A percentile compares a stretch with the other conserved stretches of the same genome.
Evolutionary conservation across 495 filamentous ascomycete species (phyloP).

Genomic region (Schizothecium vesticola): DNA sequence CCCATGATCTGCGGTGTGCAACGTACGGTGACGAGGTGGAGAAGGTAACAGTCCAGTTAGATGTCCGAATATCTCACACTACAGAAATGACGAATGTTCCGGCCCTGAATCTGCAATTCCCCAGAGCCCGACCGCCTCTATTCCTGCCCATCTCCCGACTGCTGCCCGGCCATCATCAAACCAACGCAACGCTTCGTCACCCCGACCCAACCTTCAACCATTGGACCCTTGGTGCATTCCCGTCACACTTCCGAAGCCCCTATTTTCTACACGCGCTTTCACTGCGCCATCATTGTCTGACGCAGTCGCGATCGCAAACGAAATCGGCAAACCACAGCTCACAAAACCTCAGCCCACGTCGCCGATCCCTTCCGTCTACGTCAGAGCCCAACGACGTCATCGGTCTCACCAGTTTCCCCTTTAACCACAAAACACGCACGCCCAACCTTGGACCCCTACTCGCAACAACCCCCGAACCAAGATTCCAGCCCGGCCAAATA

Average conservation of each 20-base stretch:
- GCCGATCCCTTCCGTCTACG: neutral
- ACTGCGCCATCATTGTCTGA: neutral
- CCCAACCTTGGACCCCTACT: neutral
- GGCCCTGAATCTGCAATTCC: neutral
- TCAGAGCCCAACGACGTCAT: neutral
- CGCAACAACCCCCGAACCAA: neutral
- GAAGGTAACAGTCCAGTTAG: neutral
- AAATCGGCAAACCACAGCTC: neutral
- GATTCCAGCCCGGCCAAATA: neutral
- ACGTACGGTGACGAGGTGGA: neutral
- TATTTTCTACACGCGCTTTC: neutral
- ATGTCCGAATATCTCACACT: neutral
- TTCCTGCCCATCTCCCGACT: too few species aligned
- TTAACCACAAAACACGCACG: neutral
- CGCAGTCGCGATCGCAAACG: neutral
- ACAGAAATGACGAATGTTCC: neutral
- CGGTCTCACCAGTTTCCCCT: neutral
- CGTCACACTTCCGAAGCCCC: neutral
- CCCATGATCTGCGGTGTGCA: neutral
- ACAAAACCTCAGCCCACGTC: neutral
- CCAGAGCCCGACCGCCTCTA: neutral
- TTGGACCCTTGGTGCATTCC: neutral
- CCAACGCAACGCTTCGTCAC: neutral
- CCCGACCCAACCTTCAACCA: neutral
- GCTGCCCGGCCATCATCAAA: too few species aligned